These are phyloP conservation scores for Ophiostoma quercus DNA, from an alignment of 2,329 filamentous ascomycete genomes.

Conservation along the genomic window DNA sequence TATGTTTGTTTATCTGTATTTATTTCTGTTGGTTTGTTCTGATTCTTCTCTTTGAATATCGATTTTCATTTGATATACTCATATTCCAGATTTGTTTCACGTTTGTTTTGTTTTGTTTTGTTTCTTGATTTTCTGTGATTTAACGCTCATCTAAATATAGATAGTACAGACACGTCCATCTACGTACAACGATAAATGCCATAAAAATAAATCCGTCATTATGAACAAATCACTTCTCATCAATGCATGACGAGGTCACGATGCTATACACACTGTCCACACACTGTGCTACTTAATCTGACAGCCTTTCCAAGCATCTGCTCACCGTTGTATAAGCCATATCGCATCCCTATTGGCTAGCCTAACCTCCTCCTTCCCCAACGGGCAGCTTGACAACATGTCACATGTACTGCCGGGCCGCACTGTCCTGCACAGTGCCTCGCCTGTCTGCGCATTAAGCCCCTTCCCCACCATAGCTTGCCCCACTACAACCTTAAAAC, in stretches of 20 bases:
- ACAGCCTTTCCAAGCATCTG: neutral
- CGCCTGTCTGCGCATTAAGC: neutral
- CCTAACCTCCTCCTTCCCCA: constrained; percentile 7
- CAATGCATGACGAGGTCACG: neutral
- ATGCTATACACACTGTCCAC: neutral
- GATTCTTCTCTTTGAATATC: neutral
- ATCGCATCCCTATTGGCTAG: constrained; percentile 1
- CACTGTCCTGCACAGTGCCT: constrained; percentile 9
- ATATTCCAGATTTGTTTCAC: neutral
- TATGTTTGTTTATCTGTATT: neutral
- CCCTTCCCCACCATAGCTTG: constrained; percentile 23
- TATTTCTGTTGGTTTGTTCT: neutral
- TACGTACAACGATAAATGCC: neutral
- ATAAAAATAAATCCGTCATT: no score
- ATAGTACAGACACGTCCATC: no score
- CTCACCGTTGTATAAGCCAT: constrained; percentile 12
- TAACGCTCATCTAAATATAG: neutral
- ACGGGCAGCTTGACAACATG: constrained; percentile 8
- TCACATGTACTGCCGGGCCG: constrained; percentile 16
- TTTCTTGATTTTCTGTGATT: neutral
- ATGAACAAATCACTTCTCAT: neutral
- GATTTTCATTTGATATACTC: neutral
- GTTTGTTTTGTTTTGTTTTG: neutral
- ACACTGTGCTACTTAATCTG: neutral
- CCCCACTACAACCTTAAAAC: constrained; percentile 25